Evolutionary conservation across 2,329 filamentous ascomycete species (phyloP).

Genomic region (Sporothrix pseudoabietina): DNA sequence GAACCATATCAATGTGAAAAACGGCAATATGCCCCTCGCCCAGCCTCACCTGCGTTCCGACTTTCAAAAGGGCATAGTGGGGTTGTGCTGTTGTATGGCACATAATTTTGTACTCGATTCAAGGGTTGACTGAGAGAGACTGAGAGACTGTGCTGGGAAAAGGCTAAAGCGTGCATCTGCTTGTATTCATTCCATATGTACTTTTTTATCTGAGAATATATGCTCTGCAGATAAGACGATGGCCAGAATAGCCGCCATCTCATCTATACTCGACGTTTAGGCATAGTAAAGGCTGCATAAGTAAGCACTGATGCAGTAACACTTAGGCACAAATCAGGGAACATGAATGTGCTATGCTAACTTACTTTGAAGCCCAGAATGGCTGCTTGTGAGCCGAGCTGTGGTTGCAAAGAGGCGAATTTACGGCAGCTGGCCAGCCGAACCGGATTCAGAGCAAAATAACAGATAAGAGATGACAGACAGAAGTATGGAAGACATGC

Average conservation of each 20-base stretch:
- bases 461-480: background rate
- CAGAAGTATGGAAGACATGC: background rate
- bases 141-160: background rate
- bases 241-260: background rate
- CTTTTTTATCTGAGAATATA: background rate
- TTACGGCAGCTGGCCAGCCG: background rate
- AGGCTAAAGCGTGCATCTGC: background rate
- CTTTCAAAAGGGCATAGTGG: background rate
- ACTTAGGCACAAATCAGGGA: background rate
- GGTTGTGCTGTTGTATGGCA: background rate
- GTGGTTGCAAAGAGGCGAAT: background rate
- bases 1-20: background rate
- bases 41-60: background rate
- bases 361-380: background rate
- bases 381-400: background rate
- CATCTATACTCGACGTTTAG: background rate
- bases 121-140: background rate
- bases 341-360: background rate
- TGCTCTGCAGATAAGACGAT: background rate
- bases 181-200: background rate
- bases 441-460: conserved; percentile 1
- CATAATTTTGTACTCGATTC: background rate
- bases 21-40: background rate
- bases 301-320: background rate
- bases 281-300: background rate